Evolutionary conservation across 805 yeast species (phyloP), one percentile per base, ranked within the genome.

Genomic region (Spathaspora arborariae): DNA sequence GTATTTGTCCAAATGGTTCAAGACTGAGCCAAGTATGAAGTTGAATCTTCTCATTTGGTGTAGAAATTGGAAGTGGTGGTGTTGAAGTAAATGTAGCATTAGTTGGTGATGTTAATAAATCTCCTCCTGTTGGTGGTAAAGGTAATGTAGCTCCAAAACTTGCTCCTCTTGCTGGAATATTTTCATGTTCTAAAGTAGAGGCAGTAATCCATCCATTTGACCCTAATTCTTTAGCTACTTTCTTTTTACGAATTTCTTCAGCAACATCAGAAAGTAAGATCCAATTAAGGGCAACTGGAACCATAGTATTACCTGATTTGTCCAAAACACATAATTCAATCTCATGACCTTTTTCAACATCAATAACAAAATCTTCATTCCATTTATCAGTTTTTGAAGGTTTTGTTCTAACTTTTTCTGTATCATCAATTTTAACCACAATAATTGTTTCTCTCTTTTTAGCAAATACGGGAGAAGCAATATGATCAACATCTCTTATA

Each of bases 281-380:
- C 99, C 99, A 94, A 56, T 86, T 81, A 34, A 94, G 75, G 7
- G 96, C 99, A 6, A 94, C 97, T 0, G 99, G 98, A 7, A 84
- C 81, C 49, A 76, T 69, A 42, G 74, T 78, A 48, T 74, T 80
- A 34, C 87, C 87, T 10, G 77, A 71, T 55, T 83, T 84, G 63
- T 94, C 99, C 63, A 85, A 90, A 4, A 94, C 88, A 1, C 91
- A 80, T 48, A 94, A 74, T 58, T 91, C 97, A 39, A 91, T 76
- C 67, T 94, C 99, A 59, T 92, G 88, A 21, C 96, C 97, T 62
- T 85, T 88, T 50, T 88, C 96, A 37, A 94, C 86, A 34, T 81
- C 82, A 47, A 94, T 78, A 45, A 79, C 79, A 60, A 90, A 89
- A 37, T 81, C 84, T 61, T 94, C 99, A 60, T 79, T 76, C 88